These are phyloP conservation scores for Tremella yokohamensis DNA, from an alignment of 768 basidiomycete species.

Conservation along the genomic window DNA sequence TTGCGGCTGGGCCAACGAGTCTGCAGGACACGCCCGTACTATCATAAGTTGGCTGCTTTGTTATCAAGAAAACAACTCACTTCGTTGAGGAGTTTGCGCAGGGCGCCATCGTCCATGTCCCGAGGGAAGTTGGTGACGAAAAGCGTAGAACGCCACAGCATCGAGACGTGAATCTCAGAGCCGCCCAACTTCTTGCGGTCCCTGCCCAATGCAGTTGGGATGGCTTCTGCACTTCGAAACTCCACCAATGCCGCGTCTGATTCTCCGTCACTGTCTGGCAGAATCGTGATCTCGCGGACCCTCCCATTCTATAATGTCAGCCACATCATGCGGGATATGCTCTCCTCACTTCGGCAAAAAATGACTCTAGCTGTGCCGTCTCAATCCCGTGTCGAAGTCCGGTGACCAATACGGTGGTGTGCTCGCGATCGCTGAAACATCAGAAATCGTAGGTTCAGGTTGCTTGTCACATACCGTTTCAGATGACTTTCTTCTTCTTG, in stretches of 20 bases:
- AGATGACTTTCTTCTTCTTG: background rate
- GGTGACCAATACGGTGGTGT: slow-evolving; percentile 82
- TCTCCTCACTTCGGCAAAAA: slow-evolving; percentile 81
- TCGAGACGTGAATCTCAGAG: slow-evolving; percentile 74
- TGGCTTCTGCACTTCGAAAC: slow-evolving; percentile 69
- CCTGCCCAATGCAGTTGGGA: slow-evolving; percentile 84
- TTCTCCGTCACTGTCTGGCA: slow-evolving; percentile 57
- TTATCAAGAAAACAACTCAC: slow-evolving; percentile 53
- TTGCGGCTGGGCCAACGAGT: slow-evolving; percentile 98
- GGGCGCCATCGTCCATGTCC: slow-evolving; percentile 67
- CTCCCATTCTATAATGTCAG: slow-evolving; percentile 66
- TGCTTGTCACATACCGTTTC: background rate
- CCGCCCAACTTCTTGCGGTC: slow-evolving; percentile 83
- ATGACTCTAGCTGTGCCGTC: slow-evolving; percentile 63
- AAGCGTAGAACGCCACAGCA: slow-evolving; percentile 89
- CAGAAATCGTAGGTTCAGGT: background rate
- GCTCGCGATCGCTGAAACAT: slow-evolving; percentile 78
- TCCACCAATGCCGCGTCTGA: slow-evolving; percentile 79
- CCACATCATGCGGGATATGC: background rate
- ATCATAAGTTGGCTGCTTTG: background rate
- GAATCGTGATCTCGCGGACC: slow-evolving; percentile 76
- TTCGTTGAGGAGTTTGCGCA: slow-evolving; percentile 73
- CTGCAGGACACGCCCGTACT: slow-evolving; percentile 91
- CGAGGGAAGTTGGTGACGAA: slow-evolving; percentile 97
- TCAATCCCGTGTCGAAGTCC: slow-evolving; percentile 60